phyloP scores from a whole-genome alignment of 129 eudicot genomes.

The Helichrysum umbraculigerum region DNA sequence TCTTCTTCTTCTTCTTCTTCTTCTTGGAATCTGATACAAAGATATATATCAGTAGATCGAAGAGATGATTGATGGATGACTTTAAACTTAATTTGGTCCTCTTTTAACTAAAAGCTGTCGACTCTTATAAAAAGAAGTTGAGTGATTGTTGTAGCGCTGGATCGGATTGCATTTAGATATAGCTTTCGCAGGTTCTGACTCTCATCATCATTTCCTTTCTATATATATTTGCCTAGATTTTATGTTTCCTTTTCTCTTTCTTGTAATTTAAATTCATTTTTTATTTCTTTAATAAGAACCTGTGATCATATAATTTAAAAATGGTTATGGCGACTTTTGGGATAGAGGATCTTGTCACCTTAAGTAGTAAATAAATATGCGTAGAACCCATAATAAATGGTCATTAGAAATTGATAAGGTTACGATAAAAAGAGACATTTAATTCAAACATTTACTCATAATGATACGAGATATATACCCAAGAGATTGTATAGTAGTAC shows the following conservation, averaged over 20 bases:
- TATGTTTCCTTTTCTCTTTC: slow-evolving; percentile 23
- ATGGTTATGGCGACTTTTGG: slow-evolving; percentile 25
- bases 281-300: not conserved
- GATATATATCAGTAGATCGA: slow-evolving; percentile 4
- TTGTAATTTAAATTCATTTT: not conserved
- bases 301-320: not conserved
- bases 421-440: not conserved
- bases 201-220: slow-evolving; percentile 30
- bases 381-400: slow-evolving; percentile 17
- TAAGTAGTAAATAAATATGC: not conserved
- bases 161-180: slow-evolving; percentile 73
- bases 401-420: not conserved
- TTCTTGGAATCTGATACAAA: slow-evolving; percentile 14
- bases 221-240: slow-evolving; percentile 48
- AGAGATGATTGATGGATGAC: slow-evolving; percentile 35
- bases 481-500: too few relatives aligned
- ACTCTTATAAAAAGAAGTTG: slow-evolving; percentile 35
- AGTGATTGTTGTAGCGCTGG: slow-evolving; percentile 75
- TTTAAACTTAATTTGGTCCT: slow-evolving; percentile 29
- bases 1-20: slow-evolving; percentile 18
- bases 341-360: slow-evolving; percentile 35
- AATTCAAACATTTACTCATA: too few relatives aligned
- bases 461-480: too few relatives aligned
- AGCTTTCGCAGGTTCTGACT: slow-evolving; percentile 36
- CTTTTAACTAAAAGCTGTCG: slow-evolving; percentile 73